Evolutionary conservation across 1,284 basidiomycete species (phyloP), one percentile per base, ranked within the genome.

Genomic region (Puccinia horiana): DNA sequence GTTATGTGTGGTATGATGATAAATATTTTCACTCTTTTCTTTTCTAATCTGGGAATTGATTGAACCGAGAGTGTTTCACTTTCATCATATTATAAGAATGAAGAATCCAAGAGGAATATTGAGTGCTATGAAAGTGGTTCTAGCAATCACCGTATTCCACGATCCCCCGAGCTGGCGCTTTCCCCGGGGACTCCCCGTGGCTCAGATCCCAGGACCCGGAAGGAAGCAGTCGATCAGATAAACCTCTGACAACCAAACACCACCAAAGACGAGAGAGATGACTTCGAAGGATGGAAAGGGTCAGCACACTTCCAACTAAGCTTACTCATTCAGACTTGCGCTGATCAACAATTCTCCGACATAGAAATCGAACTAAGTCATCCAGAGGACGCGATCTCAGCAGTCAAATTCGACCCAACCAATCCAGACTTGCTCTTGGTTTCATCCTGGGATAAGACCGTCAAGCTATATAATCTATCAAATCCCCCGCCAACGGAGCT

Each of bases 361-460:
- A 3, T 42, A 78, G 76, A 78, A 47, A 78, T 78, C 49, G 63
- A 67, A 69, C 47, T 78, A 40, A 65, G 49, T 32, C 58, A 74
- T 56, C 72, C 80, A 16, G 70, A 61, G 73, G 80, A 81, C 58
- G 80, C 61, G 72, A 75, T 67, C 35, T 81, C 80, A 49, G 49
- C 80, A 2, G 63, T 80, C 35, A 72, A 80, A 61, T 80, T 80
- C 37, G 65, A 80, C 42, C 78, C 78, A 11, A 42, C 65, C n/a
- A 80, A 80, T 37, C 67, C 78, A 49, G 69, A 80, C 56, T 44
- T 80, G n/a, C 44, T 81, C 14, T 42, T 81, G n/a, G 58, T 58
- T 26, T 81, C 80, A 26, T 81, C 80, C 26, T 81, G 80, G 80
- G 80, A 81, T 26, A 74, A 75, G 73, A 65, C 80, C 1, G 72